Base-by-base conservation (phyloP, 169 alveolate genomes). In the Eimeria mitis region DNA sequence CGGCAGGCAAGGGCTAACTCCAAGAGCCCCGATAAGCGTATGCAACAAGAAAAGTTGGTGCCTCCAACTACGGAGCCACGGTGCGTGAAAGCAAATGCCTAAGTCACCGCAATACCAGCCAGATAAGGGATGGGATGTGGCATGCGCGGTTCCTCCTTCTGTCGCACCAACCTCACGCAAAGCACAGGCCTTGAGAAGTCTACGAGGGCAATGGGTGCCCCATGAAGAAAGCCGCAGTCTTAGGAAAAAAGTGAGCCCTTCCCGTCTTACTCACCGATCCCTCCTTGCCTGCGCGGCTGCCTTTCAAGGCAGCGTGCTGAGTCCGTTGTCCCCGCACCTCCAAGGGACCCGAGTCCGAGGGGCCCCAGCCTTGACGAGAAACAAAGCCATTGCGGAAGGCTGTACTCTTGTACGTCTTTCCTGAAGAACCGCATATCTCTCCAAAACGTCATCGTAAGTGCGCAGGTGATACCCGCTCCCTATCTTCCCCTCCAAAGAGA, bases 381-480 rank as follows among this genome's bases (percentile, higher is more conserved):
- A 49, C 25, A 56, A 87, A 87, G 19, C 83, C 83, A 61, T 87
- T 44, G 16, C 68, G 94, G 37, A 87, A 87, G 5, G 44, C 63
- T 13, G 84, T 87, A 59, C 94, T 87, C 83, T 87, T 87, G 94
- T 87, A 87, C 83, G 94, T 87, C 52, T 87, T 87, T 14, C 94
- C 94, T 87, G 94, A 40, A 65, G 81, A 25, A 47, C 34, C 44
- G 7, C 47, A n/a, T 0, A 7, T 70, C 23, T 42, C 19, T 47
- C 42, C 40, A 79, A 47, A 13, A 47, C 11, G 70, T 70, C 40
- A 49, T 28, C 47, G 16, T 13, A 23, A 0, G n/a, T 44, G 70
- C 13, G 42, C 89, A 79, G 9, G 44, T 49, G 5, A 28, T 47
- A 52, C 16, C 42, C 70, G 14, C 89, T 49, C 70, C 7, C n/a